Percentiles rank a stretch among this genome's conserved stretches.
Evolutionary conservation across 2,329 filamentous ascomycete genomes (phyloP).

Genomic region (Magnaporthiopsis rhizophila): DNA sequence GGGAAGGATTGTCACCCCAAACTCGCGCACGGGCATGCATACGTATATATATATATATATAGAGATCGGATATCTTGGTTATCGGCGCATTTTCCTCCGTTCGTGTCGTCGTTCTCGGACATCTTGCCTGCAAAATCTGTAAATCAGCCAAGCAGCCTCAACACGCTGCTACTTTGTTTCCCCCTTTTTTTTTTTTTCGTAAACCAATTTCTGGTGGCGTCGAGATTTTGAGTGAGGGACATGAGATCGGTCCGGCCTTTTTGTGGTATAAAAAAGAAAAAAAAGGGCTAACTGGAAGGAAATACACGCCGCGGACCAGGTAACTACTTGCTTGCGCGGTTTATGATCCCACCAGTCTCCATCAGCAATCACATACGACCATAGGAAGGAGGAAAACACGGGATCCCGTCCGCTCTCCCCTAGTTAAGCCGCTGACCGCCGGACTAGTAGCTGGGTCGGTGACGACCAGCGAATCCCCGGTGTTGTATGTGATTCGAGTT

Average conservation of each 20-base stretch:
- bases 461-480: not conserved
- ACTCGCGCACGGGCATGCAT: not conserved
- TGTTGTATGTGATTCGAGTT: not conserved
- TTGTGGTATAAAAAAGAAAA: too few relatives aligned
- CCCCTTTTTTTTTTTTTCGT: too few relatives aligned
- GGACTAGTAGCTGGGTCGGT: constrained; percentile 4
- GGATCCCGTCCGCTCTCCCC: not conserved
- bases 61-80: not conserved
- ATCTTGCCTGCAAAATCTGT: not conserved
- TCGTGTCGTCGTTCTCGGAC: not conserved
- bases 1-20: not conserved
- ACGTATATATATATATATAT: not conserved
- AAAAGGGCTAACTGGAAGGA: too few relatives aligned
- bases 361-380: not conserved
- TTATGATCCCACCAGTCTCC: not conserved
- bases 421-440: not conserved
- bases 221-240: too few relatives aligned
- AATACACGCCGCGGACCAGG: not conserved
- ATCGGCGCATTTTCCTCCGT: too few relatives aligned
- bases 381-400: not conserved
- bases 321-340: too few relatives aligned
- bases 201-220: too few relatives aligned
- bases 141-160: too few relatives aligned
- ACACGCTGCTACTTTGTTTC: too few relatives aligned
- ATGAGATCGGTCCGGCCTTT: too few relatives aligned